phyloP scores from a whole-genome alignment of 75 land plant species.

The Pinus taeda region DNA sequence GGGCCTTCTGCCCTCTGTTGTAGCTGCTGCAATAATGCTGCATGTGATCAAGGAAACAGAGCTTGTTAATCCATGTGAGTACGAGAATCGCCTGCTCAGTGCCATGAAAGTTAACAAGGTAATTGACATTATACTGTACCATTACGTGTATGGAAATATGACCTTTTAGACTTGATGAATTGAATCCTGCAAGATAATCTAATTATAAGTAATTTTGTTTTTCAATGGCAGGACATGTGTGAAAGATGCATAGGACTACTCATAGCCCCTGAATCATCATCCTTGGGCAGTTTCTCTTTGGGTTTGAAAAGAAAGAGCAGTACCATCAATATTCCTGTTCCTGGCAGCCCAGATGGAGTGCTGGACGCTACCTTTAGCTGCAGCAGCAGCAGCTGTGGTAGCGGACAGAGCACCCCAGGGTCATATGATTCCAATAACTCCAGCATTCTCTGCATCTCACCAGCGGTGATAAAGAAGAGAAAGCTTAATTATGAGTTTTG shows the following conservation, averaged over 20 bases:
- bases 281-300: neutral
- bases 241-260: neutral
- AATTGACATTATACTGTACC: neutral
- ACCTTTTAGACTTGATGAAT: too few species aligned
- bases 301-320: constrained; percentile 9
- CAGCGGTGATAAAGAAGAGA: constrained; percentile 8
- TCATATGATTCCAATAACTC: neutral
- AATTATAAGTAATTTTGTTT: neutral
- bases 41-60: constrained; percentile 23
- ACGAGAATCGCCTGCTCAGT: constrained; percentile 31
- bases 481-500: constrained; percentile 4
- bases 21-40: constrained; percentile 52
- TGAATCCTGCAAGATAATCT: too few species aligned
- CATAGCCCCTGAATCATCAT: neutral
- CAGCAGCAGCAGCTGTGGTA: neutral
- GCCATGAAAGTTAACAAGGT: constrained; percentile 38
- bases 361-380: constrained; percentile 8
- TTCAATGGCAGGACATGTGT: neutral
- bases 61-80: constrained; percentile 15
- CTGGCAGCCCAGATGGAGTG: neutral
- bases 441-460: constrained; percentile 9
- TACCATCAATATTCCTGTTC: neutral
- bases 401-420: constrained; percentile 7
- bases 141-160: too few species aligned
- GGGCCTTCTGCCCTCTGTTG: constrained; percentile 36